phyloP scores from a whole-genome alignment of 2,329 filamentous ascomycete species.

The Mollisiaceae sp. region DNA sequence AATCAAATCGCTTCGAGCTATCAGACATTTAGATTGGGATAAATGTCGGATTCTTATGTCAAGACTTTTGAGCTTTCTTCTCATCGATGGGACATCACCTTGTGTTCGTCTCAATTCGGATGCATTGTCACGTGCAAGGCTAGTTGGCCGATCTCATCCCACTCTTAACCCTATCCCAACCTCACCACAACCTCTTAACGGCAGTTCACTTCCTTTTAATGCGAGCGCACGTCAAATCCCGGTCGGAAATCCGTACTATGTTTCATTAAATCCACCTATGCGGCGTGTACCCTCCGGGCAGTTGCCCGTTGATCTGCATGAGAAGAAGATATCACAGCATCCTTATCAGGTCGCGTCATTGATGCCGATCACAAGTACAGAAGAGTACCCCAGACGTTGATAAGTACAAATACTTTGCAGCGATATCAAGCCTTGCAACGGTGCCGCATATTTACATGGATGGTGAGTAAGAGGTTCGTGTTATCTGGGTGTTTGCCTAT shows the following conservation, averaged over 20 bases:
- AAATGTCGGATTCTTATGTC: neutral
- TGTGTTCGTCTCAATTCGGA: neutral
- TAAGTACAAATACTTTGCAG: neutral
- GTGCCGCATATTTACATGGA: neutral
- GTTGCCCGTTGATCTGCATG: neutral
- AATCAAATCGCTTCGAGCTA: neutral
- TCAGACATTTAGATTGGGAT: neutral
- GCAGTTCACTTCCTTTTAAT: neutral
- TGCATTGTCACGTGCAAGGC: neutral
- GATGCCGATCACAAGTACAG: neutral
- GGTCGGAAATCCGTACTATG: neutral
- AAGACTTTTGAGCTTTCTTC: neutral
- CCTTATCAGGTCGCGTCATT: constrained; percentile 2
- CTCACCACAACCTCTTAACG: neutral
- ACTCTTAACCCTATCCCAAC: neutral
- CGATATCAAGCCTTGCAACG: neutral
- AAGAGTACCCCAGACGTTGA: neutral
- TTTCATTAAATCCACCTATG: neutral
- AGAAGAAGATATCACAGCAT: neutral
- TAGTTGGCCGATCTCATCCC: constrained; percentile 7
- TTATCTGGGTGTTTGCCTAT: constrained; percentile 4
- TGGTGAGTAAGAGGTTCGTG: neutral
- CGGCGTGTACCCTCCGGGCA: neutral
- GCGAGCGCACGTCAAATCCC: neutral
- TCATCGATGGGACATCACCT: neutral